Conservation (phyloP, 1,284 basidiomycete species). For the Phylloboletellus chloephorus region DNA sequence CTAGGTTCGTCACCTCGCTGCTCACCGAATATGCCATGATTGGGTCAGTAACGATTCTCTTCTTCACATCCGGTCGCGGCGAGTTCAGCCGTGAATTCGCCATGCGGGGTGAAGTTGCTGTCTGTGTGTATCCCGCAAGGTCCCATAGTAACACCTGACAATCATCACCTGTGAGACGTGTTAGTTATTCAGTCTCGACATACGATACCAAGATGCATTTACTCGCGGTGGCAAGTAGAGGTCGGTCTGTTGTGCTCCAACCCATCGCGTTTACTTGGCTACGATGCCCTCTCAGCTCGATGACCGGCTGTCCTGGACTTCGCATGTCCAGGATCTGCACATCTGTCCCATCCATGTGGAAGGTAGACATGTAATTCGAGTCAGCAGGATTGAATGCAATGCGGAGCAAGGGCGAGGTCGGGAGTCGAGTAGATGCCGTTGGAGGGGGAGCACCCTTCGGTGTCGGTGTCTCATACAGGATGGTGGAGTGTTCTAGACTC, state of each 20-base stretch:
- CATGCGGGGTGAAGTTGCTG: conserved; percentile 55
- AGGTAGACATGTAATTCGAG: conserved; percentile 90
- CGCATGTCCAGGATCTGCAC: conserved; percentile 93
- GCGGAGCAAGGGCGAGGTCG: conserved; percentile 75
- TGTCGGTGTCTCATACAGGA: conserved; percentile 91
- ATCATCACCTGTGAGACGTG: conserved; percentile 67
- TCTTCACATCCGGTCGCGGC: conserved; percentile 70
- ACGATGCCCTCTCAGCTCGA: conserved; percentile 80
- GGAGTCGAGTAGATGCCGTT: conserved; percentile 60
- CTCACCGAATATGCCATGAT: conserved; percentile 79
- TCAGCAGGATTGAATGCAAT: conserved; percentile 85
- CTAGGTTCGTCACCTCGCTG: conserved; percentile 79
- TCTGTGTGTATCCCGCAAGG: conserved; percentile 58
- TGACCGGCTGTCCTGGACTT: conserved; percentile 87
- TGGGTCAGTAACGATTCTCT: conserved; percentile 66
- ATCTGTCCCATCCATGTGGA: conserved; percentile 83
- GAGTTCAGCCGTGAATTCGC: conserved; percentile 66
- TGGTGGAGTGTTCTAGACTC: conserved; percentile 96
- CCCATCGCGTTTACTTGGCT: conserved; percentile 77
- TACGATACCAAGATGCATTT: conserved; percentile 21
- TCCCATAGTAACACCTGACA: conserved; percentile 90
- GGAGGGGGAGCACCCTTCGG: conserved; percentile 61
- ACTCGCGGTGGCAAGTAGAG: conserved; percentile 83
- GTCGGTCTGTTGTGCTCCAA: conserved; percentile 80
- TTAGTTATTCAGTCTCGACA: conserved; percentile 4